These are phyloP conservation scores for Diaporthe helianthi DNA, from an alignment of 2,329 filamentous ascomycete genomes.

Conservation along the genomic window DNA sequence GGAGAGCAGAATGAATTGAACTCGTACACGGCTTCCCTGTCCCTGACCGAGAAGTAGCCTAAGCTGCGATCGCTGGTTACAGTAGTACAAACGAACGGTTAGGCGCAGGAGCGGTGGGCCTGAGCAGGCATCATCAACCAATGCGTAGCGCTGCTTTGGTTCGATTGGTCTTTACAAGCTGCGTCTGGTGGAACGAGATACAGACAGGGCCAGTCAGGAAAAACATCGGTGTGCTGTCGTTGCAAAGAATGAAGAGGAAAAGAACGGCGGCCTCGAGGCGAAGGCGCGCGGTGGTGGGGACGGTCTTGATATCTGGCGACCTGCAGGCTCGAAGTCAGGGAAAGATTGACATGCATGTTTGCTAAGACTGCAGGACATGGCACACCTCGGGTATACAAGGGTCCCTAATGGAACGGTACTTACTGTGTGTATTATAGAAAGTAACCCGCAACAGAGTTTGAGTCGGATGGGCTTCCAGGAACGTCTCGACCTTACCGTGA, in stretches of 20 bases:
- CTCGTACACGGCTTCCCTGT: slow-evolving; percentile 13
- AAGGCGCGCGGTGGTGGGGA: slow-evolving; percentile 2
- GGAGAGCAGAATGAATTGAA: slow-evolving; percentile 1
- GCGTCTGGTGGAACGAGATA: slow-evolving; percentile 10
- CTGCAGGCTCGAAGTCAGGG: slow-evolving; percentile 8
- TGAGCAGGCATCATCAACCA: slow-evolving; percentile 20
- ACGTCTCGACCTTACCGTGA: not conserved
- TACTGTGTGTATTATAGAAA: slow-evolving; percentile 26
- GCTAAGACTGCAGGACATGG: slow-evolving; percentile 19
- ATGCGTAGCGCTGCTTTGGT: slow-evolving; percentile 18
- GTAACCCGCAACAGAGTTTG: not conserved
- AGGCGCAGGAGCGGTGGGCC: slow-evolving; percentile 28
- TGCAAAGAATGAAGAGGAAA: slow-evolving; percentile 17
- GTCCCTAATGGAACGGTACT: slow-evolving; percentile 16
- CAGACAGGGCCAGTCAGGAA: slow-evolving; percentile 12
- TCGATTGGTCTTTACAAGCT: slow-evolving; percentile 1
- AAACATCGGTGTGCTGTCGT: slow-evolving; percentile 8
- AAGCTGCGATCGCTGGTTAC: slow-evolving; percentile 23
- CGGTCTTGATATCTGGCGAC: slow-evolving; percentile 29
- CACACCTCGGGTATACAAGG: slow-evolving; percentile 23
- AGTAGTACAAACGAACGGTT: slow-evolving; percentile 15
- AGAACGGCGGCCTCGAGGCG: slow-evolving; percentile 6
- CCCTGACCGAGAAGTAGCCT: slow-evolving; percentile 10
- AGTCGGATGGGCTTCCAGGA: not conserved
- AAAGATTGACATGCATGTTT: slow-evolving; percentile 24